These are phyloP conservation scores for Pistacia vera DNA, from an alignment of 345 rosid species.

Conservation along the genomic window DNA sequence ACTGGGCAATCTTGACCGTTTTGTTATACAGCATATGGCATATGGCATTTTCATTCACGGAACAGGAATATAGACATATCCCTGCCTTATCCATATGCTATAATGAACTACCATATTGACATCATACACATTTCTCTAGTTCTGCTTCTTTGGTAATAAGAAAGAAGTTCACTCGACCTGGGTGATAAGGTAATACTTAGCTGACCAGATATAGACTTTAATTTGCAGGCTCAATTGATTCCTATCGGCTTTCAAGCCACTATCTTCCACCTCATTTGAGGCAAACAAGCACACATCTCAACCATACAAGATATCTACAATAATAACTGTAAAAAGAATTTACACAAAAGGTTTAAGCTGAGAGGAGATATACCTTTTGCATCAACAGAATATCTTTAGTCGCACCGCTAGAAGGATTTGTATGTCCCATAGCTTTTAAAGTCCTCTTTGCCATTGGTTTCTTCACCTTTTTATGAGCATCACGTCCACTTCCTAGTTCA, in stretches of 20 bases:
- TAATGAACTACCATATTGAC: not conserved
- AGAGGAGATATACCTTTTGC: slow-evolving; percentile 41
- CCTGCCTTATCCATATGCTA: not conserved
- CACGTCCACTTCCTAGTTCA: slow-evolving; percentile 33
- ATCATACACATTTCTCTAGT: not conserved
- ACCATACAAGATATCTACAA: not conserved
- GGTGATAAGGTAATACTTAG: not conserved
- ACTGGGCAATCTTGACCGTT: too few relatives aligned
- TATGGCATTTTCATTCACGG: too few relatives aligned
- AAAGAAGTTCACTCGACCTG: not conserved
- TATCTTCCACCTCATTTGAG: not conserved
- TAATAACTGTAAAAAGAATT: not conserved
- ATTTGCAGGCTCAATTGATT: not conserved
- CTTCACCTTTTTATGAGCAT: slow-evolving; percentile 47
- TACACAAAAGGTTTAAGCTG: not conserved
- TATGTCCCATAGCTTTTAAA: slow-evolving; percentile 43
- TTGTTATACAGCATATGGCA: too few relatives aligned
- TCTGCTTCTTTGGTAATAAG: not conserved
- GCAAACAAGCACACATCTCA: not conserved
- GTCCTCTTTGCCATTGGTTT: slow-evolving; percentile 83
- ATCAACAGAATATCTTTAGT: slow-evolving; percentile 49
- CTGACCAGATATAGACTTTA: not conserved
- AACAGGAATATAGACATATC: not conserved
- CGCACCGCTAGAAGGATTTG: slow-evolving; percentile 36
- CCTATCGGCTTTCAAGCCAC: not conserved